These are phyloP conservation scores for Kodamaea restingae DNA, from an alignment of 805 yeast genomes.

Conservation along the genomic window DNA sequence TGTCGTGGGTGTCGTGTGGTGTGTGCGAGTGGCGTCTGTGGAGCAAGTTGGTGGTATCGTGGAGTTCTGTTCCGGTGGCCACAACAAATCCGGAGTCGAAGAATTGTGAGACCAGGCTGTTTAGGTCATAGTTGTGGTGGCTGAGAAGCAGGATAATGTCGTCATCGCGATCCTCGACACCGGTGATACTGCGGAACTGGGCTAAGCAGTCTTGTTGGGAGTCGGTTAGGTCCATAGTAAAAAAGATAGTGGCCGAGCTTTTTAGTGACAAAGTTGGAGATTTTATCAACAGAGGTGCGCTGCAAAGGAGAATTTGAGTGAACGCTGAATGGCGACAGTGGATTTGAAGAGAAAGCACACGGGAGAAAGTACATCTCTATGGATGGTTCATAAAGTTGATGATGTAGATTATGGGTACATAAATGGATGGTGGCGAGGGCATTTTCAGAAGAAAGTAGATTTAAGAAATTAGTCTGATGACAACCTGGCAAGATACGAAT, in stretches of 20 bases:
- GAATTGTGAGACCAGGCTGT: constrained; percentile 55
- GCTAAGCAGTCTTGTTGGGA: constrained; percentile 20
- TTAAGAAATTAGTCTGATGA: too few relatives aligned
- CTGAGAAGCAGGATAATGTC: constrained; percentile 44
- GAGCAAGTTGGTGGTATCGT: constrained; percentile 6
- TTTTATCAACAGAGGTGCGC: too few relatives aligned
- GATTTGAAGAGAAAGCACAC: too few relatives aligned
- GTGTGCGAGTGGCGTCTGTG: neutral
- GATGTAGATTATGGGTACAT: too few relatives aligned
- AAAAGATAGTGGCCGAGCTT: neutral
- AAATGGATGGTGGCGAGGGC: too few relatives aligned
- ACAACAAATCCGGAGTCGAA: constrained; percentile 47
- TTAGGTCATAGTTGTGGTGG: constrained; percentile 57
- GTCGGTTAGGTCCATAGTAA: constrained; percentile 2
- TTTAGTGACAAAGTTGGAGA: too few relatives aligned
- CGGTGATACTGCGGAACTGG: constrained; percentile 49
- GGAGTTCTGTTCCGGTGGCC: constrained; percentile 12
- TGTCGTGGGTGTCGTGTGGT: neutral
- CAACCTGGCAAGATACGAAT: too few relatives aligned
- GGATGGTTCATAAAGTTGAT: too few relatives aligned
- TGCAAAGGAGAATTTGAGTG: too few relatives aligned
- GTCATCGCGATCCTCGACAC: constrained; percentile 45
- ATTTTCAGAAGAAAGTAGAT: too few relatives aligned
- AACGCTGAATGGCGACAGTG: too few relatives aligned
- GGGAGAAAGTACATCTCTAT: too few relatives aligned